Evolutionary conservation across 805 yeast genomes (phyloP).

Genomic region (Teunomyces funiuensis): DNA sequence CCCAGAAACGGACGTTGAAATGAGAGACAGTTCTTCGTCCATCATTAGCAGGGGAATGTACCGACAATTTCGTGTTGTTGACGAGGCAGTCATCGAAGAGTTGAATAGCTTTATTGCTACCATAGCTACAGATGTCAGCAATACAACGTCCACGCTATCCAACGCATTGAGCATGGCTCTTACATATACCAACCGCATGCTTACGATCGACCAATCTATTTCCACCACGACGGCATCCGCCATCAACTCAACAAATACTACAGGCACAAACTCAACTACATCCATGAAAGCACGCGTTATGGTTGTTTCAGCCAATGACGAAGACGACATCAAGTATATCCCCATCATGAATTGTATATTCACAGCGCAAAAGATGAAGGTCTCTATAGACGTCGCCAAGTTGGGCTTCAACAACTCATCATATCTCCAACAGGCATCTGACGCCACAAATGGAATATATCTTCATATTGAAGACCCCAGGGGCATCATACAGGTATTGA

Average conservation of each 20-base stretch:
- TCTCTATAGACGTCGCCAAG: conserved; percentile 89
- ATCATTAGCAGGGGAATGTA: conserved; percentile 67
- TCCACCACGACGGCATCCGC: conserved; percentile 46
- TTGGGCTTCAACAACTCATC: conserved; percentile 63
- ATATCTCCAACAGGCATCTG: conserved; percentile 92
- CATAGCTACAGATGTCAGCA: not conserved
- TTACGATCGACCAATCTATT: conserved; percentile 48
- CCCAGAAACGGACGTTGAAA: conserved; percentile 10
- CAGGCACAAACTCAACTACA: conserved; percentile 16
- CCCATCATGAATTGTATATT: conserved; percentile 94
- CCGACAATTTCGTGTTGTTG: conserved; percentile 77
- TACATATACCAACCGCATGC: conserved; percentile 70
- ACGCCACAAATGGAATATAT: conserved; percentile 90
- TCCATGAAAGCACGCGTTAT: conserved; percentile 40
- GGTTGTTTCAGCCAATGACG: conserved; percentile 71
- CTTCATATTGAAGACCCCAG: conserved; percentile 62
- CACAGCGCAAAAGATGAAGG: conserved; percentile 89
- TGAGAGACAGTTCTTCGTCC: not conserved
- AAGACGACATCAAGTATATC: conserved; percentile 77
- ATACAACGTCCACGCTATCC: conserved; percentile 40
- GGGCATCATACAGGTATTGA: conserved; percentile 80
- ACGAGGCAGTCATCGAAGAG: conserved; percentile 66
- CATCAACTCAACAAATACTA: conserved; percentile 26
- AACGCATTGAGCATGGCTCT: conserved; percentile 84
- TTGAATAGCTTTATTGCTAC: conserved; percentile 33